Percentiles rank a stretch among this genome's conserved stretches.
These are phyloP conservation scores for Microsporum ferrugineum DNA, from an alignment of 2,329 filamentous ascomycete species.

Conservation along the genomic window DNA sequence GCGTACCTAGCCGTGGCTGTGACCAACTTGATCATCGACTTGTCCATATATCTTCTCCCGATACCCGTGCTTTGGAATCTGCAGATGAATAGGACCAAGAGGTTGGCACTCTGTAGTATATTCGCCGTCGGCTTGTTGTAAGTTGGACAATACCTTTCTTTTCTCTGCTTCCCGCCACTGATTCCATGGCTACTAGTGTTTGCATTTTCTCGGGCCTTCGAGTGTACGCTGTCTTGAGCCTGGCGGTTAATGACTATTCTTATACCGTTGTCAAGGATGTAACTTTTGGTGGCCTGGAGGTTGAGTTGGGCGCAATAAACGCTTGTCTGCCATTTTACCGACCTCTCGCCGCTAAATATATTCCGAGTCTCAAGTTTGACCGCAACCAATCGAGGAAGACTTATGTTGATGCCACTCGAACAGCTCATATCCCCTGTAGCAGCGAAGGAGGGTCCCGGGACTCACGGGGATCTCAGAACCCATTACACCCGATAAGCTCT, in stretches of 20 bases:
- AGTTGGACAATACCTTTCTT: not conserved
- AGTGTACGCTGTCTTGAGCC: not conserved
- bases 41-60: constrained; percentile 2
- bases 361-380: not conserved
- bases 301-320: constrained; percentile 1
- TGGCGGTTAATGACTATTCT: not conserved
- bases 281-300: not conserved
- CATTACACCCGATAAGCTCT: not conserved
- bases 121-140: constrained; percentile 4
- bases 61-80: constrained; percentile 1
- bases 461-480: not conserved
- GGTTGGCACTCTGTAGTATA: not conserved
- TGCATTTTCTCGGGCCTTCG: constrained; percentile 4
- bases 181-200: not conserved
- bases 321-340: constrained; percentile 5
- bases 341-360: not conserved
- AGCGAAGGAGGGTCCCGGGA: not conserved
- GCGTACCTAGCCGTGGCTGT: not conserved
- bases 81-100: not conserved
- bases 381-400: not conserved
- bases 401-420: not conserved
- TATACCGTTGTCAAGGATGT: not conserved
- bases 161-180: not conserved
- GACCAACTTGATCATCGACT: not conserved
- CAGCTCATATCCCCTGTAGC: not conserved